Percentiles rank a stretch among this genome's conserved stretches.
phyloP scores from a whole-genome alignment of 2,329 filamentous ascomycete genomes.

The Aspergillus versicolor region DNA sequence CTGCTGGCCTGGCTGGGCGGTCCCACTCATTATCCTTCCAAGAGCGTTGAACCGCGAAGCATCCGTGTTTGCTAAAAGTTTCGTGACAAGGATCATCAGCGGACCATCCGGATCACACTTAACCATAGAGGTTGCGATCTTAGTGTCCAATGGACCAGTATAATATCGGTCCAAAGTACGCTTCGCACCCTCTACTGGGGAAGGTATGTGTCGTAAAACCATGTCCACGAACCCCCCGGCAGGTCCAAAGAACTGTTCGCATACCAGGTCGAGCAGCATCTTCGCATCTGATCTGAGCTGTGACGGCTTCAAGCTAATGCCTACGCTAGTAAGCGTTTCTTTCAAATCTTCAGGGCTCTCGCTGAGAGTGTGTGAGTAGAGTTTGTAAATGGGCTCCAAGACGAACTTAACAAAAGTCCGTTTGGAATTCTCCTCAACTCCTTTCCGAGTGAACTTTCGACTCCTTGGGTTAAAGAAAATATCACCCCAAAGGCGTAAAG shows the following conservation, averaged over 20 bases:
- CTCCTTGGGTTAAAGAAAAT: slow-evolving; percentile 92
- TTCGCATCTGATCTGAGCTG: slow-evolving; percentile 90
- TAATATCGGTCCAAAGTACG: slow-evolving; percentile 82
- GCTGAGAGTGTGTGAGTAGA: slow-evolving; percentile 92
- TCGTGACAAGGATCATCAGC: slow-evolving; percentile 86
- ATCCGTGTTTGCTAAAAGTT: slow-evolving; percentile 86
- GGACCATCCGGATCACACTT: slow-evolving; percentile 86
- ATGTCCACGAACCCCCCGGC: slow-evolving; percentile 93
- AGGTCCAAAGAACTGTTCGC: slow-evolving; percentile 91
- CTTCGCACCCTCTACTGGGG: slow-evolving; percentile 74
- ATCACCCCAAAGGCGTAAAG: slow-evolving; percentile 86
- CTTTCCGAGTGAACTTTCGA: slow-evolving; percentile 87
- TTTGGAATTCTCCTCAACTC: slow-evolving; percentile 74
- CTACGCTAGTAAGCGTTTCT: slow-evolving; percentile 72
- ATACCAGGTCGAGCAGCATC: slow-evolving; percentile 82
- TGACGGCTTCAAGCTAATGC: slow-evolving; percentile 85
- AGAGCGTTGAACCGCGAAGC: slow-evolving; percentile 90
- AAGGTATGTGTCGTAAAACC: slow-evolving; percentile 85
- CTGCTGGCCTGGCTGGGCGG: slow-evolving; percentile 74
- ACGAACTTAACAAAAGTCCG: slow-evolving; percentile 93
- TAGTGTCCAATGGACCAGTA: slow-evolving; percentile 82
- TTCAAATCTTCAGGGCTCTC: slow-evolving; percentile 83
- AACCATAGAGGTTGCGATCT: slow-evolving; percentile 75
- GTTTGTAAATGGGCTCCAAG: slow-evolving; percentile 94
- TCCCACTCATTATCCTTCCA: slow-evolving; percentile 89